Conservation (phyloP, 306 rosid genomes). For the Vigna trinervia region DNA sequence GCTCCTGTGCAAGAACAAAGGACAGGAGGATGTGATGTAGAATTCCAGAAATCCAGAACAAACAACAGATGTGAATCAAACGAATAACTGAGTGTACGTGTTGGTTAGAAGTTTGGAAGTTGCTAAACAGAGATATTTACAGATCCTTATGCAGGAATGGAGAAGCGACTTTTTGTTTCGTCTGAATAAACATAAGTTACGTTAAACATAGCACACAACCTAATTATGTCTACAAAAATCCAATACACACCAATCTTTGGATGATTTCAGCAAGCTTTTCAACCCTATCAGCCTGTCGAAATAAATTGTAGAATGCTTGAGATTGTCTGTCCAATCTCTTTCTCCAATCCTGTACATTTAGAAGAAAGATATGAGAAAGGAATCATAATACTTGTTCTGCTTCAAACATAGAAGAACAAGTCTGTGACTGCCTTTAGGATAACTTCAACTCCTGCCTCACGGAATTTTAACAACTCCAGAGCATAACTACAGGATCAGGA, state of each 20-base stretch:
- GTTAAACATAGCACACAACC: neutral
- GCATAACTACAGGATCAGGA: slow-evolving; percentile 77
- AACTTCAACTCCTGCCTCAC: slow-evolving; percentile 99
- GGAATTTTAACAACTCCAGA: slow-evolving; percentile 87
- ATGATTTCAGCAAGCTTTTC: slow-evolving; percentile 90
- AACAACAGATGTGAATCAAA: slow-evolving; percentile 39
- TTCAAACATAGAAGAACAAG: slow-evolving; percentile 32
- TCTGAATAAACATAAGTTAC: neutral
- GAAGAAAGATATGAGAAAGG: slow-evolving; percentile 49
- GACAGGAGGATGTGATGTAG: slow-evolving; percentile 19
- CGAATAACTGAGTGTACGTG: neutral
- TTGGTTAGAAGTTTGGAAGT: neutral
- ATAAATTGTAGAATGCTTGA: slow-evolving; percentile 88
- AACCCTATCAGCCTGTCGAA: slow-evolving; percentile 97
- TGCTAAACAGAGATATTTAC: neutral
- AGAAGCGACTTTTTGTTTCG: neutral
- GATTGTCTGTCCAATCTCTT: slow-evolving; percentile 93
- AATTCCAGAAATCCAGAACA: slow-evolving; percentile 36
- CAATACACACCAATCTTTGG: slow-evolving; percentile 69
- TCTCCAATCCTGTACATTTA: slow-evolving; percentile 69
- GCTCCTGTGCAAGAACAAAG: slow-evolving; percentile 71
- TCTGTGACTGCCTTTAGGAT: slow-evolving; percentile 65
- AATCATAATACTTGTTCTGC: slow-evolving; percentile 34
- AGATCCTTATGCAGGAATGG: neutral
- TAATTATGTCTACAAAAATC: slow-evolving; percentile 26